These are phyloP conservation scores for Cadophora sp. DNA, from an alignment of 2,329 filamentous ascomycete species.

Conservation along the genomic window DNA sequence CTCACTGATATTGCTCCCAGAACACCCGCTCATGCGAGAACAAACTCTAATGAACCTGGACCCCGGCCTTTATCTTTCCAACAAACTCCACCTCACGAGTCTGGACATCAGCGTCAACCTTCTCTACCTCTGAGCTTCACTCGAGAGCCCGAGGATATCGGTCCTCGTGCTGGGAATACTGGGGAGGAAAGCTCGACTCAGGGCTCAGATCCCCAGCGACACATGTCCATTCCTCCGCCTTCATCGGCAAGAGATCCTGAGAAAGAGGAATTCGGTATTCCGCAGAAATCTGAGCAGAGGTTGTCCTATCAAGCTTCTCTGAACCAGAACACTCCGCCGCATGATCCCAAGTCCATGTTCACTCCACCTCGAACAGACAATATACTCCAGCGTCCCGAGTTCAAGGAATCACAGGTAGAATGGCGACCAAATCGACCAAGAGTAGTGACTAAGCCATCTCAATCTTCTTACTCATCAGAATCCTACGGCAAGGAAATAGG, in stretches of 20 bases:
- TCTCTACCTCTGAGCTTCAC: conserved; percentile 8
- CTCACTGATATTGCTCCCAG: not conserved
- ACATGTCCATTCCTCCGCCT: not conserved
- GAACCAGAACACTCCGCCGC: not conserved
- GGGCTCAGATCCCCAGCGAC: not conserved
- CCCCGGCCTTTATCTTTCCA: conserved; percentile 15
- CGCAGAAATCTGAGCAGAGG: not conserved
- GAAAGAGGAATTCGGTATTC: not conserved
- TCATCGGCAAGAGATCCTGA: not conserved
- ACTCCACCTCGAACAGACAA: conserved; percentile 18
- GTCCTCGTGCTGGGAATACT: not conserved
- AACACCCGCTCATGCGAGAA: not conserved
- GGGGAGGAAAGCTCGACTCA: not conserved
- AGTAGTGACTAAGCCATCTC: conserved; percentile 19
- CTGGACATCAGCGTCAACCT: not conserved
- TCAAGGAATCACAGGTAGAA: conserved; percentile 35
- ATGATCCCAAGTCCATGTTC: conserved; percentile 8
- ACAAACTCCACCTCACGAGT: conserved; percentile 6
- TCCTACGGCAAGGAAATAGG: conserved; percentile 25
- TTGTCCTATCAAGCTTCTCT: not conserved
- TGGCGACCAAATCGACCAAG: conserved; percentile 37
- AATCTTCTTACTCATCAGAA: conserved; percentile 12
- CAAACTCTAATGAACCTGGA: not conserved
- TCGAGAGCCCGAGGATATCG: not conserved
- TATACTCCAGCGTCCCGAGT: conserved; percentile 24